Evolutionary conservation across 768 basidiomycete species (phyloP).

Genomic region (Kondoa subrosea): DNA sequence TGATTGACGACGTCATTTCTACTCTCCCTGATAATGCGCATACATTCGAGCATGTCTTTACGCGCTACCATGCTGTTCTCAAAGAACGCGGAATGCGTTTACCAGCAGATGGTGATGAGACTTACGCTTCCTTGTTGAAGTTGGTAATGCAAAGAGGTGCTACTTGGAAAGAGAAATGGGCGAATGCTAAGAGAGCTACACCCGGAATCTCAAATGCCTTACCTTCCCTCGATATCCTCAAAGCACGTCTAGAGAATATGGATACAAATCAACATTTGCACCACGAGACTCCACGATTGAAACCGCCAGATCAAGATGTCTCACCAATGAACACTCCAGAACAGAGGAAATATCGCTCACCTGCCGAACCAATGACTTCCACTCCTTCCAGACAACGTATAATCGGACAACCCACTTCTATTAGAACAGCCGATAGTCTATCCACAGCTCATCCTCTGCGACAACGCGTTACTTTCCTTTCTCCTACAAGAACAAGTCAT

Average conservation of each 20-base stretch:
- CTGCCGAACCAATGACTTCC: constrained; percentile 6
- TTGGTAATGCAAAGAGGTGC: constrained; percentile 61
- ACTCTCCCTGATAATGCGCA: constrained; percentile 3
- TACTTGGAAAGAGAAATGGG: constrained; percentile 72
- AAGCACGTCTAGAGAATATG: neutral
- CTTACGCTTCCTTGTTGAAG: constrained; percentile 62
- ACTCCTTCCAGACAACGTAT: neutral
- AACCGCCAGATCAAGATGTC: neutral
- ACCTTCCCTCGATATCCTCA: neutral
- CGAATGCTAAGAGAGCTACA: constrained; percentile 40
- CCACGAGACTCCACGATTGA: too few relatives aligned
- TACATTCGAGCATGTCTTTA: constrained; percentile 16
- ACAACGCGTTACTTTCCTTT: constrained; percentile 5
- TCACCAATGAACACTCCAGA: neutral
- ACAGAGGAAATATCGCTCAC: neutral
- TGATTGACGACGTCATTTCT: constrained; percentile 13
- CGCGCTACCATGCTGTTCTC: constrained; percentile 2
- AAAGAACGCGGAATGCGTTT: neutral
- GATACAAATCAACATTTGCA: too few relatives aligned
- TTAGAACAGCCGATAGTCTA: neutral
- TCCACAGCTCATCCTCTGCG: neutral
- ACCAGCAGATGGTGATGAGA: constrained; percentile 5
- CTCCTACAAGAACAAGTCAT: neutral
- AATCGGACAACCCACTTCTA: neutral
- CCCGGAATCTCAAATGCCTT: neutral